Conservation (phyloP, 169 alveolate species). For the Eimeria falciformis region DNA sequence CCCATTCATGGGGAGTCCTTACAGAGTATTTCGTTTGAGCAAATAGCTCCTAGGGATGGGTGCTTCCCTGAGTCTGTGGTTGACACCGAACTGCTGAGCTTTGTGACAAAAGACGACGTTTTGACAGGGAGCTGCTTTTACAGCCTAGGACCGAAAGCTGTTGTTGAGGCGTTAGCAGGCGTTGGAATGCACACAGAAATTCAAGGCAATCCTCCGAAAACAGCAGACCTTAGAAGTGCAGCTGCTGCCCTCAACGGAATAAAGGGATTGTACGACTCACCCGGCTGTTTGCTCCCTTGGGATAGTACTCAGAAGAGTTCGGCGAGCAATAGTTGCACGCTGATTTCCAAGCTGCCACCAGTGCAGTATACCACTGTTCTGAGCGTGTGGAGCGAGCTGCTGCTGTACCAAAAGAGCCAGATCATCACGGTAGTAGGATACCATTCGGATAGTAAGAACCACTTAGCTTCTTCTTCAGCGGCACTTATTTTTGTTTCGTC, state of each 20-base stretch:
- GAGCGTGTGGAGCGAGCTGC: slow-evolving; percentile 66
- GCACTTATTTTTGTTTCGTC: neutral
- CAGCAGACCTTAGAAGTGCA: neutral
- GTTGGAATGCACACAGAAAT: neutral
- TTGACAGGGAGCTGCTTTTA: slow-evolving; percentile 30
- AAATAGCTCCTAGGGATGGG: neutral
- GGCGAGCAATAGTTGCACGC: slow-evolving; percentile 57
- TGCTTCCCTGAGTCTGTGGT: slow-evolving; percentile 9
- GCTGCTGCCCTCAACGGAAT: slow-evolving; percentile 25
- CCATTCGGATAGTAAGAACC: neutral
- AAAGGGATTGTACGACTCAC: slow-evolving; percentile 56
- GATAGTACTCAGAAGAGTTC: slow-evolving; percentile 45
- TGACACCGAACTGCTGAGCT: slow-evolving; percentile 39
- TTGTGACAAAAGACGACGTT: neutral
- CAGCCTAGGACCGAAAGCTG: slow-evolving; percentile 55
- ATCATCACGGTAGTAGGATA: neutral
- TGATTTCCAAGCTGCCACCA: slow-evolving; percentile 41
- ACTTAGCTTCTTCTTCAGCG: neutral
- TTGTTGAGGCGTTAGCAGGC: neutral
- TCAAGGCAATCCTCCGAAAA: neutral
- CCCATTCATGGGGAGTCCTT: neutral
- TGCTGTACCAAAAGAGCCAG: slow-evolving; percentile 59
- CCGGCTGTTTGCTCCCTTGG: slow-evolving; percentile 32
- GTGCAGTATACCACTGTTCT: slow-evolving; percentile 55
- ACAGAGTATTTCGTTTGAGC: neutral